Conservation (phyloP, 768 basidiomycete species). For the Suillus luteus region DNA sequence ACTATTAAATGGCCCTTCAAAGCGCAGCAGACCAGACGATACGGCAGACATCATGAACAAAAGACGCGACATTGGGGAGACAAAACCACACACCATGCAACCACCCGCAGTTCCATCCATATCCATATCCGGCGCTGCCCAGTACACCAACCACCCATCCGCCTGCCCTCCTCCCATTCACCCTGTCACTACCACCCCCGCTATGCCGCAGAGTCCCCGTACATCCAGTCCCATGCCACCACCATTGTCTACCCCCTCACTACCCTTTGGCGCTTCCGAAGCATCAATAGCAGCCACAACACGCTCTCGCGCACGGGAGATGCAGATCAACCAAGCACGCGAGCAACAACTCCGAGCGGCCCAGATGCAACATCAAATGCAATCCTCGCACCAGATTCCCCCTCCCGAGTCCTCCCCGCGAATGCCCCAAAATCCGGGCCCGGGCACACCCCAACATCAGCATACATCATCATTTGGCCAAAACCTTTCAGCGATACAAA, state of each 20-base stretch:
- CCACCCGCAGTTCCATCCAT: slow-evolving; percentile 39
- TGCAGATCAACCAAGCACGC: slow-evolving; percentile 38
- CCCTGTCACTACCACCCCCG: slow-evolving; percentile 18
- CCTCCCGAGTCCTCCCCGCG: slow-evolving; percentile 36
- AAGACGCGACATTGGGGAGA: slow-evolving; percentile 70
- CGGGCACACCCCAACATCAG: slow-evolving; percentile 22
- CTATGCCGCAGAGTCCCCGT: slow-evolving; percentile 34
- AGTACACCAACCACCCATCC: slow-evolving; percentile 26
- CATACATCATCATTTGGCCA: slow-evolving; percentile 25
- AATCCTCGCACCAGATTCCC: slow-evolving; percentile 43
- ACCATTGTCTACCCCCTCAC: slow-evolving; percentile 31
- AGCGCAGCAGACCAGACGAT: slow-evolving; percentile 66
- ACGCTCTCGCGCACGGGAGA: slow-evolving; percentile 36
- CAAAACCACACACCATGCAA: slow-evolving; percentile 47
- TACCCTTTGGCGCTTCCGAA: slow-evolving; percentile 35
- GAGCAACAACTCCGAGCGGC: slow-evolving; percentile 36
- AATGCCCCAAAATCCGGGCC: slow-evolving; percentile 20
- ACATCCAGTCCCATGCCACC: slow-evolving; percentile 35
- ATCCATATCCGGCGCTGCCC: slow-evolving; percentile 21
- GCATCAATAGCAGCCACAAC: slow-evolving; percentile 35
- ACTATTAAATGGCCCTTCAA: slow-evolving; percentile 41
- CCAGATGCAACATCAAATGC: slow-evolving; percentile 37
- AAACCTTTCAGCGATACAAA: slow-evolving; percentile 40
- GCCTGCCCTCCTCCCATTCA: slow-evolving; percentile 24
- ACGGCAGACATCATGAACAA: slow-evolving; percentile 50